These are phyloP conservation scores for Cornus suecica DNA, from an alignment of 148 eudicot species.

Conservation along the genomic window DNA sequence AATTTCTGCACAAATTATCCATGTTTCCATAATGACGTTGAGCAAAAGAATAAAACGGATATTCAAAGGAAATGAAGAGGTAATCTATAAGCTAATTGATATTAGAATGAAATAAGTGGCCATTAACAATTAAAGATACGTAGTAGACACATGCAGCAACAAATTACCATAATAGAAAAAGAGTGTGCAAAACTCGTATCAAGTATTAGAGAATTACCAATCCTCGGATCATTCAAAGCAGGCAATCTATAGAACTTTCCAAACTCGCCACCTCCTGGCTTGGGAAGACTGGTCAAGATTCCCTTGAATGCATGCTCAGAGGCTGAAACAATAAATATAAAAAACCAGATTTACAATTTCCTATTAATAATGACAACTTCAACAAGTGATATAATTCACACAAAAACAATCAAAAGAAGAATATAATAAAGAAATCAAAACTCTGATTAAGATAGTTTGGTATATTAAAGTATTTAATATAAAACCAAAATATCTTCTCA, in stretches of 20 bases:
- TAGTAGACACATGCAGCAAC: not conserved
- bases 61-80: not conserved
- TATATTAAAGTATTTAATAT: not conserved
- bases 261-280: slow-evolving; percentile 73
- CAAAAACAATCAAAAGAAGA: not conserved
- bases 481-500: not conserved
- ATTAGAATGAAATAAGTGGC: not conserved
- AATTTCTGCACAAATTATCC: not conserved
- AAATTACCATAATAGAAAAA: not conserved
- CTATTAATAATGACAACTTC: not conserved
- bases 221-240: slow-evolving; percentile 64
- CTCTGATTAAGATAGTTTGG: not conserved
- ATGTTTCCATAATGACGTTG: not conserved
- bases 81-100: not conserved
- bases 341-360: slow-evolving; percentile 2
- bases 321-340: slow-evolving; percentile 31
- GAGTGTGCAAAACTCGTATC: not conserved
- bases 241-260: slow-evolving; percentile 70
- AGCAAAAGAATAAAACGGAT: not conserved
- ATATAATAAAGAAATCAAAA: not conserved
- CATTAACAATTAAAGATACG: not conserved
- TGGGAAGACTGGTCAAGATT: slow-evolving; percentile 58
- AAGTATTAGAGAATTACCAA: slow-evolving; percentile 33
- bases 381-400: not conserved
- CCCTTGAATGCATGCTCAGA: slow-evolving; percentile 61